A percentile compares a stretch with the other conserved stretches of the same genome.
Conservation (phyloP, 2,329 filamentous ascomycete genomes). For the Aureobasidium sp. region DNA sequence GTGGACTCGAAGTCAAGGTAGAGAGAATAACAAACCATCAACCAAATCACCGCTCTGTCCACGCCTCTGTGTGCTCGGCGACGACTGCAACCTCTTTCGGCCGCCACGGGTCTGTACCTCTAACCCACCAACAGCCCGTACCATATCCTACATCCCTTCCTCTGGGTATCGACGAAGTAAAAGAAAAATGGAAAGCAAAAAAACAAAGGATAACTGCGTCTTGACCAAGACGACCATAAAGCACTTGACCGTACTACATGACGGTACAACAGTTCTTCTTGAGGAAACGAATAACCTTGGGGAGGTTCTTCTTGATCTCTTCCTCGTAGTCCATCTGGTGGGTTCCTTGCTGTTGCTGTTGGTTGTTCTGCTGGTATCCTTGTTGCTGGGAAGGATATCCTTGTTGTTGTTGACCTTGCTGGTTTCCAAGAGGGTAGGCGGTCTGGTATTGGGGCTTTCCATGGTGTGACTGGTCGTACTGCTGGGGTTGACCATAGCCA, state of each 20-base stretch:
- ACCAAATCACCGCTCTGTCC: neutral
- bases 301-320: constrained; percentile 52
- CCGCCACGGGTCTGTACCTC: neutral
- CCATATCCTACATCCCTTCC: neutral
- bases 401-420: constrained; percentile 31
- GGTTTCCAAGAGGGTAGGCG: constrained; percentile 33
- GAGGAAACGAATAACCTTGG: constrained; percentile 54
- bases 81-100: neutral
- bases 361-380: constrained; percentile 38
- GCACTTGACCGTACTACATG: constrained; percentile 47
- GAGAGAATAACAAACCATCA: neutral
- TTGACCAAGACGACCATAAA: neutral
- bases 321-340: constrained; percentile 51
- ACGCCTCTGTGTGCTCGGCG: neutral
- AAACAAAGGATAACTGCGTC: neutral
- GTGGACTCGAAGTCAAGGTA: neutral
- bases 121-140: neutral
- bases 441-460: constrained; percentile 33
- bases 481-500: constrained; percentile 22
- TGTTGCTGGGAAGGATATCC: constrained; percentile 38
- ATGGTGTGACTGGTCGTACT: constrained; percentile 40
- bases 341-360: constrained; percentile 33
- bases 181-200: neutral
- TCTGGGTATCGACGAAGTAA: neutral
- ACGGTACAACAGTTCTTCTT: constrained; percentile 60